Evolutionary conservation across 2,329 filamentous ascomycete species (phyloP), one percentile per base, ranked within the genome.

Genomic region (Botrytis galanthina): DNA sequence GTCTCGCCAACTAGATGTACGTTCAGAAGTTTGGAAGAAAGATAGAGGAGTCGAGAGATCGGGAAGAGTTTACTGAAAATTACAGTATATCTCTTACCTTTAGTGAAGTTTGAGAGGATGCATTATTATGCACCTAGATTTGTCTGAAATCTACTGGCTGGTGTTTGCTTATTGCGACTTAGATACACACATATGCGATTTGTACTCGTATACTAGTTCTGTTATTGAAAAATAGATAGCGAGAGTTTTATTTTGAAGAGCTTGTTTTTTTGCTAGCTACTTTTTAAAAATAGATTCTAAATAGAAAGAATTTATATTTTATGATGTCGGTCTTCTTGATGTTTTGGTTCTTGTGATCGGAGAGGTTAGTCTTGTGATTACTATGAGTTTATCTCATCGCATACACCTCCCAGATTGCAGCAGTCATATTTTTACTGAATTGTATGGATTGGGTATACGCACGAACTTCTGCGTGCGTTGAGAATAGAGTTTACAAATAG

Each of bases 181-280:
- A 72, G 71, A 73, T 73, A 73, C 51, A 73, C 48, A 70, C 64
- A 48, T 46, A 37, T 72, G 35, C 70, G 62, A 68, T 67, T 51
- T 22, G 37, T 42, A 57, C 35, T 57, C 66, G 66, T 32, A 59
- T 44, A 57, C 29, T n/a, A 32, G 32, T 71, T 64, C 32, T 71
- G 32, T 37, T 71, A 46, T 51, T 39, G 26, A 64, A 66, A 35
- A 39, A 8, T 54, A 71, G 69, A 63, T 39, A 54, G 69, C 69
- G 69, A 72, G 62, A 72, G 62, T 66, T 57, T 72, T n/a, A 62
- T 74, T 64, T 63, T 63, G 18, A 42, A 71, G 67, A 51, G 44
- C 46, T 71, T 48, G 26, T 57, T 42, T 42, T 32, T 69, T 67
- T 69, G 66, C 66, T 69, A 57, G 66, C 66, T 69, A 69, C 35